Conservation (phyloP, 2,329 filamentous ascomycete genomes). For the Alternaria viburni region DNA sequence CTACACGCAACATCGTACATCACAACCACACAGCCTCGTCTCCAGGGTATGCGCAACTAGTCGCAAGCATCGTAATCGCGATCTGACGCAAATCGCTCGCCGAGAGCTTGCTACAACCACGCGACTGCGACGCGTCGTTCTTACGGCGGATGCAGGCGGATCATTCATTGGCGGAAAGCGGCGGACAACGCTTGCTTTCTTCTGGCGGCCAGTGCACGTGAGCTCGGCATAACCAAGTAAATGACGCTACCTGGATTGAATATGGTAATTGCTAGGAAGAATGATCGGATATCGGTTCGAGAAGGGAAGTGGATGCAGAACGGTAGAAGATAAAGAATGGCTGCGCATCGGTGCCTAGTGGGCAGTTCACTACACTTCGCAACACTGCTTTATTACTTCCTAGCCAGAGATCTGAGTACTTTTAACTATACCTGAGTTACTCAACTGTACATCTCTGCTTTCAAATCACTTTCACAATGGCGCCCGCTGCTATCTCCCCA, state of each 20-base stretch:
- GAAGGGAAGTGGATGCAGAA: slow-evolving; percentile 25
- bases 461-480: slow-evolving; percentile 25
- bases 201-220: slow-evolving; percentile 28
- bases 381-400: background rate
- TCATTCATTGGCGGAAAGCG: slow-evolving; percentile 22
- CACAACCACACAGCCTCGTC: background rate
- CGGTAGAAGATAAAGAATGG: slow-evolving; percentile 26
- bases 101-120: background rate
- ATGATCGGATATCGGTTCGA: slow-evolving; percentile 30
- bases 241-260: slow-evolving; percentile 28
- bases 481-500: slow-evolving; percentile 47
- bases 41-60: background rate
- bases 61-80: too few species aligned
- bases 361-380: background rate
- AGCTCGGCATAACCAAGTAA: slow-evolving; percentile 34
- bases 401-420: background rate
- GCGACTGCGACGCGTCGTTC: background rate
- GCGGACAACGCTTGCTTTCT: slow-evolving; percentile 21
- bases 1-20: background rate
- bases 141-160: slow-evolving; percentile 28
- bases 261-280: slow-evolving; percentile 18
- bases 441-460: background rate
- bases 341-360: slow-evolving; percentile 6
- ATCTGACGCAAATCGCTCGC: background rate
- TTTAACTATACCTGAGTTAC: background rate